Base-by-base conservation (phyloP, 1,284 basidiomycete species). In the Rugosomyces carneus region DNA sequence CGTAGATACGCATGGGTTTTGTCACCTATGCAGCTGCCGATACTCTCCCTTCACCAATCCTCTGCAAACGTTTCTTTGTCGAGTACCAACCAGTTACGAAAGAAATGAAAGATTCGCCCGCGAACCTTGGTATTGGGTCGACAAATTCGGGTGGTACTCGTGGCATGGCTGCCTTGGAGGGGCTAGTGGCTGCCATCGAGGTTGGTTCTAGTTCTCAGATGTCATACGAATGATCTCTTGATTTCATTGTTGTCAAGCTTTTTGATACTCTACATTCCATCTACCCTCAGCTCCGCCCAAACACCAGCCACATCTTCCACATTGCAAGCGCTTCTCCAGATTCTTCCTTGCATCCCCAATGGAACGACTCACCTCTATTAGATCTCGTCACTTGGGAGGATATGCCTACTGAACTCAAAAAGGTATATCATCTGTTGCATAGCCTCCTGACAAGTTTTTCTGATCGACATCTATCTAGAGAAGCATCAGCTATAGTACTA, bases 121-220 rank as follows among this genome's bases (percentile, higher is more conserved):
- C 56, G 6, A 68, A 68, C 19, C 61, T 83, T 9, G 80, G 79
- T 0, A 68, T 85, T 18, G 82, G 83, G 1, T 63, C 70, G 42
- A 76, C 78, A 1, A 70, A 70, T 23, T 69, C 69, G 1, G 74
- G 73, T 1, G 73, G 68, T 0, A 60, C 52, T 39, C 63, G 64
- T 42, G 84, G 84, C 1, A 73, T 85, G 73, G 81, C 82, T 19
- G 80, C 79, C 2, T 61, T 89, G 3, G 85, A 89, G 47, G 85
- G 81, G 1, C 63, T 86, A 13, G 80, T 84, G 11, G 80, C 84
- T 16, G 79, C 77, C 13, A 62, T 89, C 16, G 85, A 89, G 72
- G 85, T 86, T 54, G 43, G 68, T 58, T n/a, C 19, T 20, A 20
- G 29, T 13, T 21, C 29, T 32, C 46, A 19, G 9, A 43, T 15